Evolutionary conservation across 1,284 basidiomycete genomes (phyloP).

Genomic region (Lignosus rhinocerotis): DNA sequence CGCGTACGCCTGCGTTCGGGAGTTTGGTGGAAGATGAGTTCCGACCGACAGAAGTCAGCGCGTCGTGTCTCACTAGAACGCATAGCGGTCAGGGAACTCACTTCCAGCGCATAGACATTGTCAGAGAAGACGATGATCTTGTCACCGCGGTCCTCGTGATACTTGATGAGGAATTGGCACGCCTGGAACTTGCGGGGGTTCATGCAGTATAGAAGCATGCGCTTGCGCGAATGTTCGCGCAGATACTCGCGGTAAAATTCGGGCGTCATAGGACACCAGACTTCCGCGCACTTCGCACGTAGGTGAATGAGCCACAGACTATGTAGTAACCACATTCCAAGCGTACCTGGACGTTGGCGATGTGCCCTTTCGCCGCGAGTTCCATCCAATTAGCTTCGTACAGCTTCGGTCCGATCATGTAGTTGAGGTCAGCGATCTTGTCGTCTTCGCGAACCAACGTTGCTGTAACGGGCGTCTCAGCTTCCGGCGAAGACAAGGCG

Average conservation of each 20-base stretch:
- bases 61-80: background rate
- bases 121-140: slow-evolving; percentile 99
- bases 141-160: slow-evolving; percentile 96
- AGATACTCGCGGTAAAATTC: slow-evolving; percentile 99
- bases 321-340: background rate
- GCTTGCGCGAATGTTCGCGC: slow-evolving; percentile 88
- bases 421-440: slow-evolving; percentile 98
- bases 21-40: background rate
- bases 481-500: background rate
- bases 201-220: slow-evolving; percentile 98
- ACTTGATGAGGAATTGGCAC: slow-evolving; percentile 98
- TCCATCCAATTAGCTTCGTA: slow-evolving; percentile 99
- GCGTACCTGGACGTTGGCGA: slow-evolving; percentile 94
- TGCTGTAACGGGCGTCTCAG: slow-evolving; percentile 46
- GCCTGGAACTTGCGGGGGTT: slow-evolving; percentile 99
- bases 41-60: background rate
- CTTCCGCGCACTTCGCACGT: slow-evolving; percentile 84
- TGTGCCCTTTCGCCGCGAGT: slow-evolving; percentile 97
- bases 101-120: slow-evolving; percentile 96
- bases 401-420: slow-evolving; percentile 98
- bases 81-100: slow-evolving; percentile 31
- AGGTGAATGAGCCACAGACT: background rate
- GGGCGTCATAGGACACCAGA: slow-evolving; percentile 99
- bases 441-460: slow-evolving; percentile 99
- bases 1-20: slow-evolving; percentile 77